Percentiles rank a stretch among this genome's conserved stretches.
phyloP scores from a whole-genome alignment of 2,329 filamentous ascomycete species.

The Bimuria novae-zelandiae region DNA sequence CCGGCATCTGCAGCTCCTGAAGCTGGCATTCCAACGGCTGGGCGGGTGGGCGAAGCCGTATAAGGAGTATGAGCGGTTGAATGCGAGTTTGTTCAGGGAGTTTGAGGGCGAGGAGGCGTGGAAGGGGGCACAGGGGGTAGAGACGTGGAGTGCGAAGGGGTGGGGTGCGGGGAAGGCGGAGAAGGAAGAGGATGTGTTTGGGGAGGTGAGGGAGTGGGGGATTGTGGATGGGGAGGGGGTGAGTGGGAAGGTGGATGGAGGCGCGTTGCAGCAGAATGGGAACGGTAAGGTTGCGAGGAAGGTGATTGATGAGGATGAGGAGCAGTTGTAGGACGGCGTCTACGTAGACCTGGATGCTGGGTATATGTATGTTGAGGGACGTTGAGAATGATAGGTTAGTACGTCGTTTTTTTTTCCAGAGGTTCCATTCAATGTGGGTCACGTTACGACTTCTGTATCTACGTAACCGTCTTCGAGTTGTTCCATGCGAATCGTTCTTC shows the following conservation, averaged over 20 bases:
- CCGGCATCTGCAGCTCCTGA: constrained; percentile 44
- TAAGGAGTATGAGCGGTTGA: constrained; percentile 54
- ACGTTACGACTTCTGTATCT: too few relatives aligned
- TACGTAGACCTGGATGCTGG: too few relatives aligned
- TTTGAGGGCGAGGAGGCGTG: constrained; percentile 45
- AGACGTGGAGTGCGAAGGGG: constrained; percentile 54
- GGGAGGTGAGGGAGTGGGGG: constrained; percentile 39
- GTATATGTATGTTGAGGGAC: too few relatives aligned
- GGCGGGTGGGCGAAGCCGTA: constrained; percentile 55
- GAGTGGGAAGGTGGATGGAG: constrained; percentile 9
- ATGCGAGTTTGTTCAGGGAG: constrained; percentile 49
- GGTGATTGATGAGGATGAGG: too few relatives aligned
- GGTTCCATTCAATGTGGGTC: too few relatives aligned
- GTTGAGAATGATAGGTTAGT: too few relatives aligned
- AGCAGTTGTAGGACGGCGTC: too few relatives aligned
- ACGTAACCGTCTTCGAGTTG: too few relatives aligned
- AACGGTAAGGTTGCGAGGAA: constrained; percentile 3
- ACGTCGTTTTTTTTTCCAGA: too few relatives aligned
- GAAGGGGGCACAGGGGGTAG: constrained; percentile 51
- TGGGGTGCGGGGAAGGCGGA: constrained; percentile 55
- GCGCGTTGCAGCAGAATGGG: too few relatives aligned
- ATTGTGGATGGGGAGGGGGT: constrained; percentile 15
- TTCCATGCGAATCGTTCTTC: too few relatives aligned
- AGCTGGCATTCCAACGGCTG: constrained; percentile 50
- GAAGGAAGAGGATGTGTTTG: constrained; percentile 43